Base-by-base conservation (phyloP, 148 eudicot species). In the Rheum nobile region DNA sequence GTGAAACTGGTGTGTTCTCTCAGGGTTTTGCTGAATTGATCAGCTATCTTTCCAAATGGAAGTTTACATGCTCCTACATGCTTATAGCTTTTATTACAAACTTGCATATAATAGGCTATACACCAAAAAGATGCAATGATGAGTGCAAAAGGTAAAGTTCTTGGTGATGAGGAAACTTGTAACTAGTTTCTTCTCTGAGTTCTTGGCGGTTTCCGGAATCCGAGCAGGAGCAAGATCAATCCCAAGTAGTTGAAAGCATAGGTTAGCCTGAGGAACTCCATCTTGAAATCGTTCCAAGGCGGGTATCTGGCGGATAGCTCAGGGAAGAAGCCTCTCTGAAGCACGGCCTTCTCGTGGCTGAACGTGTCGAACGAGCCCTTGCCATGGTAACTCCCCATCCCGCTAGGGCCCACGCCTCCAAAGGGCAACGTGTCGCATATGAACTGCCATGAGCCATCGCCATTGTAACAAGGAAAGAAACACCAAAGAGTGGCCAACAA, bases 391-490 rank as follows among this genome's bases (percentile, higher is more conserved):
- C 92, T 88, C 24, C 99, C 99, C 54, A 90, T 86, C 22, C 99
- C 97, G 29, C 99, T 95, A 10, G 76, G 79, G 34, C 99, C 99
- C 10, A 95, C 97, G n/a, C 99, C 99, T 78, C 97, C 99, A 50
- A 95, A 95, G 22, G 99, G 99, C 46, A 95, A 71, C 2, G 47
- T 71, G 34, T 95, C 99, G 67, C 96, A 88, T 35, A 87, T 6
- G 71, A 75, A 95, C 99, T 95, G n/a, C n/a, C n/a, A n/a, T n/a
- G n/a, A n/a, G 88, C 17, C 29, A 57, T 9, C 13, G 31, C 31
- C 65, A 57, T 57, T 57, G 31, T 32, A 22, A 71, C 16, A 24
- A 42, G 22, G 42, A 8, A 38, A 43, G 54, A 9, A 31, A 31
- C 63, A 46, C 8, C 1, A 4, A 16, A 17, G 22, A 12, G 14